phyloP scores from a whole-genome alignment of 345 rosid species.

The Populus nigra region DNA sequence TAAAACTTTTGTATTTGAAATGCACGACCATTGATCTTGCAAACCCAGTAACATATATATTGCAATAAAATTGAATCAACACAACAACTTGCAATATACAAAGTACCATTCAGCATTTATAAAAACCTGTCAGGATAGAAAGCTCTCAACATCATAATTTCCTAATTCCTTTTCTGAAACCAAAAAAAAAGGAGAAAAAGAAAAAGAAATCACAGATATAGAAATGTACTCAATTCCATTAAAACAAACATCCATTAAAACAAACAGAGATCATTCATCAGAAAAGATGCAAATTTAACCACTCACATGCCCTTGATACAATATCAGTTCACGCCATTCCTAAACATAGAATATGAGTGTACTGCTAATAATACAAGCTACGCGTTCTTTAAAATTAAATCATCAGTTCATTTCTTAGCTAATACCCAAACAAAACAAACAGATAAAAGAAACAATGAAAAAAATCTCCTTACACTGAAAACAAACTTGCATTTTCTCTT shows the following conservation, averaged over 20 bases:
- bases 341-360: background rate
- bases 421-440: background rate
- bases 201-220: background rate
- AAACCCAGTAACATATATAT: background rate
- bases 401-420: background rate
- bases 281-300: background rate
- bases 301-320: background rate
- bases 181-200: background rate
- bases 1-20: background rate
- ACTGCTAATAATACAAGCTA: background rate
- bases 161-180: background rate
- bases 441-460: background rate
- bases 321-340: background rate
- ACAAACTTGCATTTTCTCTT: constrained; percentile 35
- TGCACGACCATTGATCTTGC: background rate
- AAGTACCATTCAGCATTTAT: background rate
- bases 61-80: background rate
- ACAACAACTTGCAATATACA: background rate
- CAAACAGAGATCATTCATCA: constrained; percentile 8
- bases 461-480: constrained; percentile 35
- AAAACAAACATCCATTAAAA: constrained; percentile 3
- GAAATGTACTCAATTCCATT: background rate
- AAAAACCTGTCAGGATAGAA: background rate
- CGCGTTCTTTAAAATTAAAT: background rate
- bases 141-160: background rate